Conservation (phyloP, 2,329 filamentous ascomycete species). For the Pseudopyrenochaeta lycopersici region DNA sequence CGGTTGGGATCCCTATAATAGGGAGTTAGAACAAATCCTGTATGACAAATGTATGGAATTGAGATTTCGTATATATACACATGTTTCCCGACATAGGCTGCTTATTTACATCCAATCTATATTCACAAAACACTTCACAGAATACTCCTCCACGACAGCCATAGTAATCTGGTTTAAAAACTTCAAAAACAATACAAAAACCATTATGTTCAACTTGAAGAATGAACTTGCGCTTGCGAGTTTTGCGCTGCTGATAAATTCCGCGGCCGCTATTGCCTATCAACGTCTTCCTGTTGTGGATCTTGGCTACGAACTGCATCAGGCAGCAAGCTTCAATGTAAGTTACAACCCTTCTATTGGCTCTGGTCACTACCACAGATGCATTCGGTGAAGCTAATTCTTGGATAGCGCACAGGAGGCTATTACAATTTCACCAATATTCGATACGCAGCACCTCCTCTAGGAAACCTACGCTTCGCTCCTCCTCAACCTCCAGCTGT, state of each 20-base stretch:
- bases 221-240: neutral
- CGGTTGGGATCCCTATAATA: neutral
- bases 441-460: no score
- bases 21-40: neutral
- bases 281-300: neutral
- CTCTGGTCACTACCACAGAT: no score
- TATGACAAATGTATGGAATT: neutral
- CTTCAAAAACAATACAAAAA: neutral
- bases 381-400: no score
- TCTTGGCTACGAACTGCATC: no score
- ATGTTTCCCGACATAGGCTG: neutral
- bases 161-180: slow-evolving; percentile 8
- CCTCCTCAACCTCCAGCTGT: no score
- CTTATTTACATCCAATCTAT: neutral
- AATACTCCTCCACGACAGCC: neutral
- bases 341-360: no score
- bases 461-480: no score
- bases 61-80: neutral
- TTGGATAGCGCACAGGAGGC: no score
- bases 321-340: no score
- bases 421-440: no score
- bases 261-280: neutral
- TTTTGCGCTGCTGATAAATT: neutral
- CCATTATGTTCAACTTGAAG: neutral
- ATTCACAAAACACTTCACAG: neutral